Conservation (phyloP, 2,329 filamentous ascomycete species). For the Lachnellula suecica region DNA sequence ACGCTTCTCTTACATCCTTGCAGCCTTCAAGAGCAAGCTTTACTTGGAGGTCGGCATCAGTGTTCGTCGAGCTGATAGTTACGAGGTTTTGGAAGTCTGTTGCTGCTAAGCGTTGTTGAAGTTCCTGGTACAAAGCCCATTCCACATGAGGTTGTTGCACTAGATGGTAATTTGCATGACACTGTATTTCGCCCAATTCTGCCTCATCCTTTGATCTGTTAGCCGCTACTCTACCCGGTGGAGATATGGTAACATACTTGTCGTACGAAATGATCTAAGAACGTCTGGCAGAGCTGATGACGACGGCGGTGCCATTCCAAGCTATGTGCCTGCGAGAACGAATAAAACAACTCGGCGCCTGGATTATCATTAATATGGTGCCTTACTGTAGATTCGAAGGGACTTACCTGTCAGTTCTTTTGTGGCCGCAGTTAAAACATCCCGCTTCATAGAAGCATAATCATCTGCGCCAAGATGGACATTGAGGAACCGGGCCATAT, state of each 20-base stretch:
- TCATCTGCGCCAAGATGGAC: conserved; percentile 55
- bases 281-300: conserved; percentile 50
- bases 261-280: conserved; percentile 45
- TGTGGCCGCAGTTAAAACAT: too few relatives aligned
- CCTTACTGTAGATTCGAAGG: background rate
- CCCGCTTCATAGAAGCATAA: conserved; percentile 43
- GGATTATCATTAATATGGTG: conserved; percentile 19
- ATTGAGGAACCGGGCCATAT: conserved; percentile 55
- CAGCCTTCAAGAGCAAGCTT: background rate
- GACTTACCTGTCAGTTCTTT: conserved; percentile 43
- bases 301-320: conserved; percentile 50
- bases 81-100: conserved; percentile 41
- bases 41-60: conserved; percentile 5
- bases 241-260: conserved; percentile 21
- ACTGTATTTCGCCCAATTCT: conserved; percentile 44
- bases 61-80: background rate
- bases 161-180: conserved; percentile 42
- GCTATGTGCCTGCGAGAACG: conserved; percentile 48
- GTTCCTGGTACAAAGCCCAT: conserved; percentile 51
- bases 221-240: background rate
- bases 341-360: conserved; percentile 54
- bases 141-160: conserved; percentile 47
- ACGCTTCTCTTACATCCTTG: background rate
- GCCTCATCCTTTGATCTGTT: conserved; percentile 36
- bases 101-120: conserved; percentile 51